Evolutionary conservation across 2,329 filamentous ascomycete species (phyloP), one percentile per base, ranked within the genome.

Genomic region (Fusarium buharicum): DNA sequence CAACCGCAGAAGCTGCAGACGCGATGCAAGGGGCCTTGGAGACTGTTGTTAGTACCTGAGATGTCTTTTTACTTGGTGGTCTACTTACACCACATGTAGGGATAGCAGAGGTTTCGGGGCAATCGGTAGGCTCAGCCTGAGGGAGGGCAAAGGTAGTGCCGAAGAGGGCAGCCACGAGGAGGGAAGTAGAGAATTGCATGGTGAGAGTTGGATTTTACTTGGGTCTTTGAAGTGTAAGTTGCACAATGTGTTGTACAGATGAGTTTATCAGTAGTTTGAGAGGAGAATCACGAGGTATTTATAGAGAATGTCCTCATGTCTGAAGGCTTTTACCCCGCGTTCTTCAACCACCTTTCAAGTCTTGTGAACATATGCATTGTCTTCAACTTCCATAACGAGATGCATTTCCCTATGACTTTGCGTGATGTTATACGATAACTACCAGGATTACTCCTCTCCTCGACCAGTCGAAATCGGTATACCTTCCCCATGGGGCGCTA

Each of bases 31-130:
- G 54, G 13, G 51, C 62, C 63, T 66, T 30, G 1, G 0, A 0
- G 13, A 16, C 16, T 12, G 12, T 3, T 2, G 14, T 66, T 14
- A 66, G 55, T 9, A 39, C 3, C 9, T 30, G 3, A 13, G 12
- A 4, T 9, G 1, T 24, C 22, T 6, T 24, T 5, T 3, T 48
- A 1, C 20, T 13, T 9, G 2, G 6, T 9, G 8, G 1, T 28
- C 16, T 4, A 47, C 62, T 49, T 48, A 66, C 63, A 47, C 63
- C 63, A 4, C 63, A 66, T n/a, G 59, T 54, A 6, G 63, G 63
- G 27, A 66, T 63, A 14, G 63, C 63, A 22, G 63, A 66, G n/a
- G 62, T 66, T 46, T 49, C 4, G 11, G 59, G 50, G 20, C 63
- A 66, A 9, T 53, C 62, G 18, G 62, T 62, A 13, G 44, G 36